Base-by-base conservation (phyloP, 192 early-diverging fungal genomes). In the Entomortierella parvispora region DNA sequence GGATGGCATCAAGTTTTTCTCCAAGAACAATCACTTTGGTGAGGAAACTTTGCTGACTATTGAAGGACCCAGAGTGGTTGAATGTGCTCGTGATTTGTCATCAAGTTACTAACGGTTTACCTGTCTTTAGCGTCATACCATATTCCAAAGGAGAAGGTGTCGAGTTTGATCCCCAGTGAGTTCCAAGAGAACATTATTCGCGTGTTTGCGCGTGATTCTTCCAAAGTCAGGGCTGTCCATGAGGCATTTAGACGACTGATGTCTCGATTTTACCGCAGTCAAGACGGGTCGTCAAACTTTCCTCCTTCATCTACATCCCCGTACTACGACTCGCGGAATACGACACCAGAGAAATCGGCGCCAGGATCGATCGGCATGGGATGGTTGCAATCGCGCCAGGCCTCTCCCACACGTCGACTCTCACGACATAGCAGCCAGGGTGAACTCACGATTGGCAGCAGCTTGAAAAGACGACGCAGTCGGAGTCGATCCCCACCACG, bases 1-100 rank as follows among this genome's bases (percentile, higher is more conserved):
- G 9, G 94, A 98, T 61, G 76, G 71, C 31, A 85, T 96, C 62
- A 82, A 83, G 37, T 98, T 98, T 62, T 96, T 87, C 80, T 88
- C 83, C 26, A 95, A 96, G 53, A 72, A 69, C 17, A 71, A 80
- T 12, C n/a, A 64, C 10, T 45, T 65, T 45, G 65, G 59, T 58
- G 40, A 46, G 22, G 26, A 62, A n/a, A 4, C 20, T 14, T 10
- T 33, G 26, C 52, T 25, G 32, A 1, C 0, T 10, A 53, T 42
- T 25, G 6, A 37, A 17, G 17, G 7, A 52, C 42, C 15, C 25
- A 14, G n/a, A n/a, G n/a, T n/a, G n/a, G n/a, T n/a, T n/a, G n/a
- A n/a, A n/a, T n/a, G n/a, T n/a, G n/a, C n/a, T n/a, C n/a, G n/a
- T n/a, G n/a, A n/a, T n/a, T n/a, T n/a, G n/a, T n/a, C n/a, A n/a